Evolutionary conservation across 805 yeast species (phyloP), one percentile per base, ranked within the genome.

Genomic region (Kockiozyma suomiensis): DNA sequence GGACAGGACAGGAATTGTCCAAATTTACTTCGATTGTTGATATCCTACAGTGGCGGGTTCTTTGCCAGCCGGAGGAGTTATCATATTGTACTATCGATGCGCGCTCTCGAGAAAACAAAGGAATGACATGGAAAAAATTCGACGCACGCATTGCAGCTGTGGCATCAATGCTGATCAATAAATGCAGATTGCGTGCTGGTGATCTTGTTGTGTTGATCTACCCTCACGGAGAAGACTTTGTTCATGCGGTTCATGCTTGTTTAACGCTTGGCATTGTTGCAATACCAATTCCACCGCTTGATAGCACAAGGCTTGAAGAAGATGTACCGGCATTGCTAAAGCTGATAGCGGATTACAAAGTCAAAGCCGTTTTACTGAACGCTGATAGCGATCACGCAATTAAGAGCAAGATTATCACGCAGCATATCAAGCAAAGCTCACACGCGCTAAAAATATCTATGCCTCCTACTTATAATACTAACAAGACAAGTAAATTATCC

Each of bases 211-310:
- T 91, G 2, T 75, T 94, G 68, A 86, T 91, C 86, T 91, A 90
- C 71, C 87, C 96, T 0, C 81, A 93, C 48, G 84, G 91, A 0
- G 97, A 92, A 58, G 98, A 94, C 62, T 93, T 83, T 69, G 83
- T 87, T 4, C 83, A 90, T 30, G 90, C 96, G 1, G 78, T 91
- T 0, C 84, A 85, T 73, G 97, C 99, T 0, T 93, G 98, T 71
- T 82, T 93, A 72, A 74, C 86, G 57, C 82, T 91, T 54, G 97
- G 97, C 58, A 70, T 90, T 3, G 80, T 88, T 2, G 90, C 94
- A 0, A 79, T 93, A 15, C 94, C 96, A 0, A 73, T 90, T 70
- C 76, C 85, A 8, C 91, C 96, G 0, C 74, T 91, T 42, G 90
- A 87, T 61, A 77, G 84, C 12, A 80, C 79, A 45, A 75, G 91